Evolutionary conservation across 2,329 filamentous ascomycete genomes (phyloP).

Genomic region (Coniochaeta prunicola): DNA sequence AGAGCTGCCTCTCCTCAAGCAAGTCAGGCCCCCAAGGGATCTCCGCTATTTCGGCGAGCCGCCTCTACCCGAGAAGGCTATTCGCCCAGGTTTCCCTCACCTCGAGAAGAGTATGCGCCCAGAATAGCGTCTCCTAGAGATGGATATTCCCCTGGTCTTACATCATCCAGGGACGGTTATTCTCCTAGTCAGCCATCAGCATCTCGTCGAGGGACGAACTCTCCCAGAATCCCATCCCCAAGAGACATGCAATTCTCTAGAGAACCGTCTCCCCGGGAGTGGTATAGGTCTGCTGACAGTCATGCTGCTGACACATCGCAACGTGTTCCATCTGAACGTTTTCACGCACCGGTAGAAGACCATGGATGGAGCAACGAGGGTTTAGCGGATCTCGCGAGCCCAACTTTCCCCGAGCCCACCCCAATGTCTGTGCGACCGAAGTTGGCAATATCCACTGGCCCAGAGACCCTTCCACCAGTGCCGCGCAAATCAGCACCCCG

Average conservation of each 20-base stretch:
- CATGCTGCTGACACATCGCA: not conserved
- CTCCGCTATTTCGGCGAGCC: not conserved
- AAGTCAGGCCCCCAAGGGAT: not conserved
- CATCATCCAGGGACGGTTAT: not conserved
- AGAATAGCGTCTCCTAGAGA: not conserved
- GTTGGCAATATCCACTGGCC: not conserved
- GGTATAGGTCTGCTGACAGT: not conserved
- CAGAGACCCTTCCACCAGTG: not conserved
- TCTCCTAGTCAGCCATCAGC: not conserved
- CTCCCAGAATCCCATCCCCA: not conserved
- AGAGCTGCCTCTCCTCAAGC: not conserved
- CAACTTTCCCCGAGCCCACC: not conserved
- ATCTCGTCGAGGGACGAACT: not conserved
- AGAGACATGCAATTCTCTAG: not conserved
- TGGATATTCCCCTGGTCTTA: not conserved
- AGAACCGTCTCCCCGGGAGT: not conserved
- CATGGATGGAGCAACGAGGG: not conserved
- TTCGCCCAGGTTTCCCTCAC: not conserved
- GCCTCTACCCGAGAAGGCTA: not conserved
- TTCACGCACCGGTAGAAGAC: not conserved
- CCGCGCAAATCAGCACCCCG: not conserved
- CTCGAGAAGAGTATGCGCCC: not conserved
- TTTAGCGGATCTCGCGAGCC: not conserved
- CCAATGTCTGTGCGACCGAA: not conserved
- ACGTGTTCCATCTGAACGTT: not conserved